Conservation (phyloP, 2,329 filamentous ascomycete species). For the Amauroascus verrucosus region DNA sequence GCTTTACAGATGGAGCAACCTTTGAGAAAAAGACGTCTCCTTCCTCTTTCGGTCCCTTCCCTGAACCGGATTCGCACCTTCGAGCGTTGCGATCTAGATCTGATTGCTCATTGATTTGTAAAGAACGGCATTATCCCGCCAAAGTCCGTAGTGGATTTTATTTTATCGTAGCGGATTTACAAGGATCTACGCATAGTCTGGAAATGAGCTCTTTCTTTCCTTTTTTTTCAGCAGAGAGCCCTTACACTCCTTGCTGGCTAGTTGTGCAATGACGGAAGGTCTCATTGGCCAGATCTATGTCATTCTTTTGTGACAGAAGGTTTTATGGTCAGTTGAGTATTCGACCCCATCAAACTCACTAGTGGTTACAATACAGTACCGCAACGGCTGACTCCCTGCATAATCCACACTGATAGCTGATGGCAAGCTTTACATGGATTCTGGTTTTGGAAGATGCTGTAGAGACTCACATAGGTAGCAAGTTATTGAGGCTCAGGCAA, state of each 20-base stretch:
- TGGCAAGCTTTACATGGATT: not conserved
- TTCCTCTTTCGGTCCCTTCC: no score
- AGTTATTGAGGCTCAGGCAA: no score
- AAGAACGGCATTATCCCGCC: no score
- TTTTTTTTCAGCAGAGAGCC: no score
- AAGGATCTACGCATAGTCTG: not conserved
- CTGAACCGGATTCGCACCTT: no score
- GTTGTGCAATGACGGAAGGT: not conserved
- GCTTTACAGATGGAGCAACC: no score
- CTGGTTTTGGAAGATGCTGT: not conserved
- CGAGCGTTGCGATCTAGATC: no score
- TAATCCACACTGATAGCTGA: not conserved
- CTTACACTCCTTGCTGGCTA: not conserved
- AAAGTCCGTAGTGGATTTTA: no score
- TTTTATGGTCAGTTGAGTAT: not conserved
- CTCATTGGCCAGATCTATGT: not conserved
- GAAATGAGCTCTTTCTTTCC: not conserved
- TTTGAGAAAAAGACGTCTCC: no score
- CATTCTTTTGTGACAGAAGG: not conserved
- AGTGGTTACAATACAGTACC: conserved; percentile 9
- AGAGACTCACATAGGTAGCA: no score
- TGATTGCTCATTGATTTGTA: no score
- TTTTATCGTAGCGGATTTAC: not conserved
- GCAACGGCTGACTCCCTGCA: not conserved
- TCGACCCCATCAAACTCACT: not conserved